phyloP scores from a whole-genome alignment of 2,329 filamentous ascomycete species.

The Gremmenia infestans region DNA sequence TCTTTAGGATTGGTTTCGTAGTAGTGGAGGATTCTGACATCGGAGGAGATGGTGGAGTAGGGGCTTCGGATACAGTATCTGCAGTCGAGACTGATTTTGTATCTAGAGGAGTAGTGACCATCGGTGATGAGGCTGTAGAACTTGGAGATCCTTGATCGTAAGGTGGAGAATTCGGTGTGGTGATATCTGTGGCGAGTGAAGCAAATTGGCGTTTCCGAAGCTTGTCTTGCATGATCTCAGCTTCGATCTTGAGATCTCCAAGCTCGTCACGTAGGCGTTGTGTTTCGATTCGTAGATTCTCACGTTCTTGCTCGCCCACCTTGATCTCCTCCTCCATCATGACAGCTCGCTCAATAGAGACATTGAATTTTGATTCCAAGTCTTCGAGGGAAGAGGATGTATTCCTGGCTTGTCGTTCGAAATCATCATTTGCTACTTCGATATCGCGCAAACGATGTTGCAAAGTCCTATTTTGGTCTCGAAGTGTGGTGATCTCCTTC shows the following conservation, averaged over 20 bases:
- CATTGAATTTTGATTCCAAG: conserved; percentile 93
- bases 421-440: conserved; percentile 97
- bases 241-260: conserved; percentile 88
- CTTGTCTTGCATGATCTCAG: conserved; percentile 92
- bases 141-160: conserved; percentile 67
- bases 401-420: conserved; percentile 91
- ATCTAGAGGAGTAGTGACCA: conserved; percentile 78
- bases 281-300: conserved; percentile 80
- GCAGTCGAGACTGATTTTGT: conserved; percentile 58
- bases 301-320: conserved; percentile 85
- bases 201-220: conserved; percentile 68
- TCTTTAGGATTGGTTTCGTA: conserved; percentile 21
- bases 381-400: conserved; percentile 95
- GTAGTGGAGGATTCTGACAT: conserved; percentile 73
- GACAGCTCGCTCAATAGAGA: conserved; percentile 85
- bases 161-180: conserved; percentile 61
- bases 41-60: conserved; percentile 88
- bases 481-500: conserved; percentile 90
- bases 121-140: conserved; percentile 86
- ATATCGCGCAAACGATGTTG: conserved; percentile 86
- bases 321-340: conserved; percentile 95
- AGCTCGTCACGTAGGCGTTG: conserved; percentile 88
- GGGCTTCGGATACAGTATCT: conserved; percentile 56
- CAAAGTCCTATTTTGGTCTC: conserved; percentile 76
- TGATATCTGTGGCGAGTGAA: conserved; percentile 56